Base-by-base conservation (phyloP, 2,329 filamentous ascomycete genomes). In the Diplodia seriata region DNA sequence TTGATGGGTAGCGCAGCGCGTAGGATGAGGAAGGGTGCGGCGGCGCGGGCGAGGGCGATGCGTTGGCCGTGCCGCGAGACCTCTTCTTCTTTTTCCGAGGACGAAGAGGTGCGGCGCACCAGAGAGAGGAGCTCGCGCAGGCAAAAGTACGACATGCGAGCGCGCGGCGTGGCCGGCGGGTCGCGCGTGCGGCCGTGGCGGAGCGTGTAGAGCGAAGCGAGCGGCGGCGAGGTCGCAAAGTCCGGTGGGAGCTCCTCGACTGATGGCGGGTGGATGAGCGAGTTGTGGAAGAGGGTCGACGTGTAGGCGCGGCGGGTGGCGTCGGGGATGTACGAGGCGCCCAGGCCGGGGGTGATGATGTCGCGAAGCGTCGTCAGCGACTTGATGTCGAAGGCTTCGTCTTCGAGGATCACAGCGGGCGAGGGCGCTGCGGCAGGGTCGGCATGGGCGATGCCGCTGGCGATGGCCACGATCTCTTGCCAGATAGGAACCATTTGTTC, bases 1-100 rank as follows among this genome's bases (percentile, higher is more conserved):
- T 92, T 89, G n/a, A 98, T 81, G 0, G 92, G 89, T 18, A 97
- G 83, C 0, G 91, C 93, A 14, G 91, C 89, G 2, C 95, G 89
- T 1, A 97, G 82, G 54, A 98, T 90, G 2, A 98, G 84, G 73
- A 92, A 94, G 0, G 93, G 93, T 0, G 92, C 90, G 0, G 90
- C 87, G 3, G 90, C 90, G 74, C 89, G 86, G 0, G 94, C 91
- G 18, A 98, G 87, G 14, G 87, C 84, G 50, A 86, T 78, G 68
- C 84, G 82, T 12, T 79, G 69, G 65, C 75, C 7, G 72, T 38
- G 38, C 8, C 49, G 23, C 23, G 23, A 26, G 23, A 26, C 2
- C 12, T 56, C 54, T 3, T 33, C 54, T 36, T 36, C 33, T 12
- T 36, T 36, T 36, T 36, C 33, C 11, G 33, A 36, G 5, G 78